Evolutionary conservation across 768 basidiomycete species (phyloP), one percentile per base, ranked within the genome.

Genomic region (Coprinopsis strossmayeri): DNA sequence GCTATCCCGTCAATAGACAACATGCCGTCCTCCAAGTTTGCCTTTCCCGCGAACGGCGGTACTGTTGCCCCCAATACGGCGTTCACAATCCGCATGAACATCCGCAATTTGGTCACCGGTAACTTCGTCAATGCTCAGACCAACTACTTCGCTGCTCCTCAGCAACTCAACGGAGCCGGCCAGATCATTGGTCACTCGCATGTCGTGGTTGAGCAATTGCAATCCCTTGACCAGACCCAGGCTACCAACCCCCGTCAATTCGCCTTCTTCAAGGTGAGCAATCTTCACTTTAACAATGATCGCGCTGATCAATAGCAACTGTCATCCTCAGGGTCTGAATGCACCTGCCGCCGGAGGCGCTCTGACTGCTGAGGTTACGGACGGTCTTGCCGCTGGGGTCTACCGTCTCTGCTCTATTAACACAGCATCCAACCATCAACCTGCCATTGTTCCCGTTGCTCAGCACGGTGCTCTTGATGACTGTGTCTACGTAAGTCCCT

Each of bases 381-480:
- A 63, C n/a, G 82, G 81, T 50, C 63, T 83, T 26, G 69, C 77
- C 21, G 71, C 68, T 5, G 79, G 80, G 20, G 57, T 60, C 15
- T 86, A 87, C 66, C 69, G 71, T 49, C 61, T 81, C 30, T 69
- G 73, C 50, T 71, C 74, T 7, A 80, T 82, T 62, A 75, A 74
- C 56, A 56, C 69, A 27, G 67, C 72, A 12, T 56, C 72, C 10
- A 82, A 81, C 62, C 78, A 83, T 50, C 74, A 75, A 56, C 78
- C 74, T 13, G 70, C 66, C 43, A 60, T 79, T 46, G 78, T 73
- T 47, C 68, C 78, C 3, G 59, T 82, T 47, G 79, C 73, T 12
- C 78, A 78, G 55, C 81, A 77, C 50, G 79, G 78, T 51, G 62
- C 65, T 18, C 58, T 81, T 26, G 79, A 84, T 59, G 82, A 87